phyloP scores from a whole-genome alignment of 2,329 filamentous ascomycete species.

The Myriosclerotinia curreyana region DNA sequence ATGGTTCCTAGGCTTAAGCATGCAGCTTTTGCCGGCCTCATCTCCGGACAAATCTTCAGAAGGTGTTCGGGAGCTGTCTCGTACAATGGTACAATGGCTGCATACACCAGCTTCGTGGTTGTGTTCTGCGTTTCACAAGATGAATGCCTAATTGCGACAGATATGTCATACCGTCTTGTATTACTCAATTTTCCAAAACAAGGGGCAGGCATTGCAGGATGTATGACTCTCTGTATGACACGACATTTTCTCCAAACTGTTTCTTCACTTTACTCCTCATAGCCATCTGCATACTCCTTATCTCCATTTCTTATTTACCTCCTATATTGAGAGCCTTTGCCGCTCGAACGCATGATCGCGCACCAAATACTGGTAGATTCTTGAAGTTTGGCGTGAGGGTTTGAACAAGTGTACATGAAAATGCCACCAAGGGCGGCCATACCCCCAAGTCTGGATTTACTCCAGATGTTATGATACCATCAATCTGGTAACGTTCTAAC shows the following conservation, averaged over 20 bases:
- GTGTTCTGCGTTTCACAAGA: neutral
- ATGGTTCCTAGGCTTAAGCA: neutral
- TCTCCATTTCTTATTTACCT: slow-evolving; percentile 7
- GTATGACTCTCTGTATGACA: neutral
- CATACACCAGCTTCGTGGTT: neutral
- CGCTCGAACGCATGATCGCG: neutral
- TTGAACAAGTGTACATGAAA: neutral
- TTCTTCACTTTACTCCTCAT: neutral
- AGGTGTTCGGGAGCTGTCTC: neutral
- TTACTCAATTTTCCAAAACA: neutral
- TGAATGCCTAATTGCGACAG: neutral
- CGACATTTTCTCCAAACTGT: neutral
- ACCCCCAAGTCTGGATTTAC: neutral
- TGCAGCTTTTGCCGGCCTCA: neutral
- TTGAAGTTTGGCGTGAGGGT: neutral
- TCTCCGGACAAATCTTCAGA: neutral
- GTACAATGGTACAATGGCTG: neutral
- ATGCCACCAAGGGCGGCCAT: neutral
- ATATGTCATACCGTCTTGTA: neutral
- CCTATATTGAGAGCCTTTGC: neutral
- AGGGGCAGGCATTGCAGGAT: neutral
- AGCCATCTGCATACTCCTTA: slow-evolving; percentile 5
- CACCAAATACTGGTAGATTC: neutral
- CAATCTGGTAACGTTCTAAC: neutral
- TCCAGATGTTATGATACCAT: neutral